Evolutionary conservation across 352 stramenopile genomes (phyloP), one percentile per base, ranked within the genome.

Genomic region (Phytophthora pistaciae): DNA sequence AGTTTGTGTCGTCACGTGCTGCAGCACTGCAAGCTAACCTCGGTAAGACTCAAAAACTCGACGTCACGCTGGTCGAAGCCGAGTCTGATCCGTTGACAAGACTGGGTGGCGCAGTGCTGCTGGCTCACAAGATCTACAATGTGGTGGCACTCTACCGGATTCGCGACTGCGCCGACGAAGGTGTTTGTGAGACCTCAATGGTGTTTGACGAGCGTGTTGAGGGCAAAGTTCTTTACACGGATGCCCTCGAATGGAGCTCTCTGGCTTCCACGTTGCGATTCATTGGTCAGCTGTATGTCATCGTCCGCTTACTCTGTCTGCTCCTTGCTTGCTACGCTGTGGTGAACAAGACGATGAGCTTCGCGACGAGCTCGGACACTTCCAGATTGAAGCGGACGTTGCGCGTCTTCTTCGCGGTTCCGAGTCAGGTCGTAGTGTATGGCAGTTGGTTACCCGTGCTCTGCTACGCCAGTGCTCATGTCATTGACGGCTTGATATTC

Each of bases 121-220:
- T 88, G 53, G 78, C 80, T 10, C 76, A 88, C 68, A 88, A 88
- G 36, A 72, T 88, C 56, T 88, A 87, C 68, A 87, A 76, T 53
- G 74, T 82, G 13, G 77, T 88, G 16, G 76, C 73, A 21, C 29
- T 88, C 13, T 87, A 82, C 38, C 78, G 80, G 33, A 64, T 87
- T 16, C 76, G 69, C 44, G 71, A 83, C 46, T 85, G 70, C 36
- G 56, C 27, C 18, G 61, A 60, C 18, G 20, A 20, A 11, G 68
- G 42, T 11, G 21, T 44, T 9, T 88, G 80, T 44, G 60, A 50
- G 20, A 88, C 80, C 1, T 48, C 64, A 14, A 56, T 60, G 36
- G 21, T 88, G 10, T 70, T 81, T 49, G 80, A 88, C 16, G 74
- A 85, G 36, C 80, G 78, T 9, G 78, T 87, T 21, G 80, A 87